These are phyloP conservation scores for Colletotrichum siamense DNA, from an alignment of 2,329 filamentous ascomycete species.

Conservation along the genomic window DNA sequence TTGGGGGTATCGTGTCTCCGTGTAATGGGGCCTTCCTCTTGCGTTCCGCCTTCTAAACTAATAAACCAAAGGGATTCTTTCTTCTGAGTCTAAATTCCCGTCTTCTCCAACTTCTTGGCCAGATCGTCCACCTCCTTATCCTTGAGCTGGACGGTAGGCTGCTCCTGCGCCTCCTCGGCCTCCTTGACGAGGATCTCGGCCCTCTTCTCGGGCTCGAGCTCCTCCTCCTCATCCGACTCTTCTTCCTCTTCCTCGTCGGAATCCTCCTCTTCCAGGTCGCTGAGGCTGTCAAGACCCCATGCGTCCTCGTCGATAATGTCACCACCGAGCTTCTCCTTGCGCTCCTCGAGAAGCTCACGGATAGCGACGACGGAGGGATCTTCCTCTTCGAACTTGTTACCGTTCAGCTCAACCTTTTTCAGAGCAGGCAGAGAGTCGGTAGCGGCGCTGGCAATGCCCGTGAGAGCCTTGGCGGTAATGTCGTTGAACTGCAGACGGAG, in stretches of 20 bases:
- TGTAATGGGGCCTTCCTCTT: conserved; percentile 17
- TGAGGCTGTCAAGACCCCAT: conserved; percentile 86
- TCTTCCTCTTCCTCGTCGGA: conserved; percentile 73
- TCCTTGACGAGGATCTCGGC: conserved; percentile 74
- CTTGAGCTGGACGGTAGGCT: conserved; percentile 73
- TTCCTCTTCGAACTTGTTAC: conserved; percentile 92
- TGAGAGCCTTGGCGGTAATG: conserved; percentile 78
- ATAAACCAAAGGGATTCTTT: conserved; percentile 11
- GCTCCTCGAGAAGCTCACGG: conserved; percentile 73
- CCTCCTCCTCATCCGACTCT: conserved; percentile 69
- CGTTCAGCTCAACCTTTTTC: conserved; percentile 90
- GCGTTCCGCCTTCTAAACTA: conserved; percentile 21
- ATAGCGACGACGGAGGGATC: conserved; percentile 74
- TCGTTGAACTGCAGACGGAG: conserved; percentile 94
- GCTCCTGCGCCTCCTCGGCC: conserved; percentile 74
- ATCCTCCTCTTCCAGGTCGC: conserved; percentile 83
- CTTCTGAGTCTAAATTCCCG: conserved; percentile 51
- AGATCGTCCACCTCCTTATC: conserved; percentile 83
- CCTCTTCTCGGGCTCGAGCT: conserved; percentile 63
- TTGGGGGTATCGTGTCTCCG: conserved; percentile 23
- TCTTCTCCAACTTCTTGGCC: conserved; percentile 77
- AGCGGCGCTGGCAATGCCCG: conserved; percentile 72
- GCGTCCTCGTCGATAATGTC: conserved; percentile 75
- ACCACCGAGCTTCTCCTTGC: conserved; percentile 76
- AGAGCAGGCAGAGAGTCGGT: conserved; percentile 74